Conservation (phyloP, 805 yeast species). For the Monosporozyma aerobia region DNA sequence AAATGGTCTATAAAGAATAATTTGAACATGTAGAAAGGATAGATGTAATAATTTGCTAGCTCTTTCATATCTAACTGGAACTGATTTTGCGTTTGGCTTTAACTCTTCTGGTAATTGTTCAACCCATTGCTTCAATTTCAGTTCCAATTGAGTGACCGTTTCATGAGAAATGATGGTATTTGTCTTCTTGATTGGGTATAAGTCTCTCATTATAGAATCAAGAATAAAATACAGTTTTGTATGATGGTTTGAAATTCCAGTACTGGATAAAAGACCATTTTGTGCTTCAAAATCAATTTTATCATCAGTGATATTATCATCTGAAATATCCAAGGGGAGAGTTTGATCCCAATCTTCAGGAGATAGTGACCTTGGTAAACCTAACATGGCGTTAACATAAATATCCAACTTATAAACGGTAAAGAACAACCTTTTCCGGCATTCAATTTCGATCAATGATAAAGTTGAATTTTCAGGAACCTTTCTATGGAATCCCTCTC, state of each 20-base stretch:
- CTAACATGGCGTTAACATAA: constrained; percentile 81
- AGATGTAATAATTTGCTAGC: constrained; percentile 71
- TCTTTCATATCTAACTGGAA: constrained; percentile 42
- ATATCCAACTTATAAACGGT: constrained; percentile 86
- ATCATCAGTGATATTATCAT: constrained; percentile 67
- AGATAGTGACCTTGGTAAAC: constrained; percentile 66
- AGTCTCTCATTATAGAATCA: constrained; percentile 57
- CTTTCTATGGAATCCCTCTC: constrained; percentile 78
- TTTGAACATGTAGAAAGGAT: constrained; percentile 70
- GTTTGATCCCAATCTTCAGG: constrained; percentile 74
- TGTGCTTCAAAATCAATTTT: constrained; percentile 29
- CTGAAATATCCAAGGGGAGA: constrained; percentile 76
- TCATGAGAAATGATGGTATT: constrained; percentile 29
- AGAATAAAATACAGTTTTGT: constrained; percentile 64
- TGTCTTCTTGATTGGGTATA: constrained; percentile 49
- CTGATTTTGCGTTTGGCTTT: constrained; percentile 40
- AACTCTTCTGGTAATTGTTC: constrained; percentile 62
- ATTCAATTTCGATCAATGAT: constrained; percentile 69
- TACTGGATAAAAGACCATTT: constrained; percentile 26
- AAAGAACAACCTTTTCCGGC: constrained; percentile 78
- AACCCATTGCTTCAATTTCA: constrained; percentile 65
- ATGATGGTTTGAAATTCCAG: constrained; percentile 71
- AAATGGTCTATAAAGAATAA: constrained; percentile 81
- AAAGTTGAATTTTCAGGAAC: constrained; percentile 40
- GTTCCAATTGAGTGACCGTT: constrained; percentile 60